Base-by-base conservation (phyloP, 2,329 filamentous ascomycete genomes). In the Dactylellina drechsleri region DNA sequence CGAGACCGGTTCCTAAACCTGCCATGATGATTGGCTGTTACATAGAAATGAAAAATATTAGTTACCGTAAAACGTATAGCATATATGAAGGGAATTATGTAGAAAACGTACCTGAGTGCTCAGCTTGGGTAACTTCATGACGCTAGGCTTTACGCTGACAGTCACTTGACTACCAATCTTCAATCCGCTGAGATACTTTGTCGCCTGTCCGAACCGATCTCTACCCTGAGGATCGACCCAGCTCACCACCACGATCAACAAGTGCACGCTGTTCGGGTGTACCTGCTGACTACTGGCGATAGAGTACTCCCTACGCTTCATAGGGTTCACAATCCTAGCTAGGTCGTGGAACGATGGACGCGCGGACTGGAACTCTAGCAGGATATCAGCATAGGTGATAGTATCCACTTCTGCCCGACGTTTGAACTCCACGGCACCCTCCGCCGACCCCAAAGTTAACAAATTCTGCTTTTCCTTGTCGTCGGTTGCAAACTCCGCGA, bases 221-320 rank as follows among this genome's bases (percentile, higher is more conserved):
- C 93, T 92, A 80, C 94, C 94, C 80, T 88, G 87, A 78, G 91
- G 86, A 83, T 98, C 94, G 78, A 93, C 89, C 95, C 95, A 99
- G 85, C 92, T 90, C 80, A 99, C 95, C 2, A 95, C 96, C 75
- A 99, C 95, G 80, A 99, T 96, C 89, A 98, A 95, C 77, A 99
- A 88, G 7, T 93, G 88, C 71, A 99, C 93, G n/a, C 88, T 89
- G 80, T 85, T 93, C 18, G 95, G 93, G 0, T 92, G 93, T 47
- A 98, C 94, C 79, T 94, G 92, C 84, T 99, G 95, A 66, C 93
- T 95, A 2, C 95, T 98, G 18, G 95, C 95, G 79, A 99, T 98
- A n/a, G 92, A 97, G 87, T 99, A 99, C 84, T 99, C 95, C 80
- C 95, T 89, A 76, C 95, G 92, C 87, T 99, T 99, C 85, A 97